Percentiles rank a stretch among this genome's conserved stretches.
Evolutionary conservation across 805 yeast genomes (phyloP).

Genomic region (Metschnikowia lachancei): DNA sequence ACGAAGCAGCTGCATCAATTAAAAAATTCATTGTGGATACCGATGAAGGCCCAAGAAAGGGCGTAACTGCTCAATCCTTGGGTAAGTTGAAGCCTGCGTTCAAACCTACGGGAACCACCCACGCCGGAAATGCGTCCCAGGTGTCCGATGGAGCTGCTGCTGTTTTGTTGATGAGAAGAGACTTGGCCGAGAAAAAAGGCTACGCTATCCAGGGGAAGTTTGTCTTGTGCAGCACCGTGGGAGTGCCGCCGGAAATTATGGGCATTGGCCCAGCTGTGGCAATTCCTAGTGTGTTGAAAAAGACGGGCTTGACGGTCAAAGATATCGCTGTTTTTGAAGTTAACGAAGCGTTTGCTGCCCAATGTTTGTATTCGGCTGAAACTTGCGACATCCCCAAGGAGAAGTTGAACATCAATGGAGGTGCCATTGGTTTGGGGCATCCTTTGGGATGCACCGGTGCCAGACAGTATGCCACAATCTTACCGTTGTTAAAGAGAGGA

Average conservation of each 20-base stretch:
- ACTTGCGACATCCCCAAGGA: slow-evolving; percentile 61
- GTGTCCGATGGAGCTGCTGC: slow-evolving; percentile 96
- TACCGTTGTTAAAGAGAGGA: slow-evolving; percentile 75
- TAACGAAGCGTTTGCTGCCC: slow-evolving; percentile 97
- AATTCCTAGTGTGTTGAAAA: slow-evolving; percentile 76
- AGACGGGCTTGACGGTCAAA: slow-evolving; percentile 53
- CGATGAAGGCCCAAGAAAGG: slow-evolving; percentile 89
- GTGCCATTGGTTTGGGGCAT: slow-evolving; percentile 95
- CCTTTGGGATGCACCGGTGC: slow-evolving; percentile 72
- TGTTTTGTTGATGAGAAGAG: slow-evolving; percentile 79
- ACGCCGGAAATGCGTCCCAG: slow-evolving; percentile 96
- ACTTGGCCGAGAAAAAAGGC: slow-evolving; percentile 71
- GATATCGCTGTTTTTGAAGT: slow-evolving; percentile 81
- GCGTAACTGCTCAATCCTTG: slow-evolving; percentile 76
- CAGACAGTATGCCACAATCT: slow-evolving; percentile 84
- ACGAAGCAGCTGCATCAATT: slow-evolving; percentile 47
- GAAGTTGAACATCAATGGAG: slow-evolving; percentile 70
- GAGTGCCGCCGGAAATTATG: slow-evolving; percentile 97
- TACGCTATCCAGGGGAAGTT: slow-evolving; percentile 77
- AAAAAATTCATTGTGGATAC: slow-evolving; percentile 48
- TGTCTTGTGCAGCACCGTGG: slow-evolving; percentile 74
- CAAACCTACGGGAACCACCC: slow-evolving; percentile 77
- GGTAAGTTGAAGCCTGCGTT: slow-evolving; percentile 84
- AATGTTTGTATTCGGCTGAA: slow-evolving; percentile 74
- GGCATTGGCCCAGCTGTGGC: slow-evolving; percentile 98